Evolutionary conservation across 177 flowering plant species (phyloP), one percentile per base, ranked within the genome.

Genomic region (Vitis hybrid): DNA sequence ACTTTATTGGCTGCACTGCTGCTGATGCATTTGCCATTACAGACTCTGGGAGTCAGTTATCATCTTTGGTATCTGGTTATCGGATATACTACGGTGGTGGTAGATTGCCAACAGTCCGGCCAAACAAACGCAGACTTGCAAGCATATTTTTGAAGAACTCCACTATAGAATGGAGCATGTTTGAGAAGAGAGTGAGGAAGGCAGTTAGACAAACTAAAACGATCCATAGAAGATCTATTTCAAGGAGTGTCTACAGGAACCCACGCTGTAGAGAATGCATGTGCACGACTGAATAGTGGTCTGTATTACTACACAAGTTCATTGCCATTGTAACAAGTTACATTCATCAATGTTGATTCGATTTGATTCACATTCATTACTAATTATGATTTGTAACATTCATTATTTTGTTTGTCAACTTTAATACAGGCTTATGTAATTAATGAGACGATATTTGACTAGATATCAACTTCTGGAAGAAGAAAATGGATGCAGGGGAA

Each of bases 11-110:
- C 61, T 91, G 98, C 82, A 84, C 95, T 5, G 98, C 92, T 65
- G 81, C 99, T 1, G 91, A 91, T 80, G 89, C 85, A 52, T 96
- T 96, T 80, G 94, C 97, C 70, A 93, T 96, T 93, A 96, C 98
- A 15, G 99, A 96, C 69, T 88, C 99, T 4, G 98, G 99, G 32
- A 93, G 99, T 74, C 99, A 93, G 68, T 79, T 96, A 62, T 93
- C 98, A 57, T 91, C 99, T 57, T 60, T 96, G 69, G 91, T 96
- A 2, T 85, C 99, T 50, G 99, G 99, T 70, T 93, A 80, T 64
- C 85, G 98, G 45, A 85, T 89, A 65, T 93, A 92, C 70, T 89
- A 80, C 67, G 99, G 98, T 12, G 91, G 83, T 52, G 98, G 97
- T 6, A 81, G 52, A 71, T 82, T 92, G 92, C 87, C 94, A 3